These are phyloP conservation scores for barley (Hordeum vulgare) DNA, from an alignment of 176 grass and related monocot genomes.

Conservation along the genomic window MorexV3_pseudomolecules_assembly NC_058518.1:418367625-418368124, in stretches of 20 bases:
- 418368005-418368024: conserved; percentile 90
- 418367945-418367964: conserved; percentile 2
- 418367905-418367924: neutral
- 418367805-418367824: conserved; percentile 1
- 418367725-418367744: conserved; percentile 82
- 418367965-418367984: conserved; percentile 22
- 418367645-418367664: no score
- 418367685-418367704: neutral
- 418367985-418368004: conserved; percentile 49
- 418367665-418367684: no score
- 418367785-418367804: neutral
- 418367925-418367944: conserved; percentile 15
- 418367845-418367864: neutral
- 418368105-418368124: no score
- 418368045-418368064: neutral
- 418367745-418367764: conserved; percentile 71
- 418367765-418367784: conserved; percentile 56
- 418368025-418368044: conserved; percentile 68
- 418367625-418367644: no score
- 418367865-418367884: neutral
- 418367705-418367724: conserved; percentile 4
- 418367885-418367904: neutral
- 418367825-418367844: conserved; percentile 1
- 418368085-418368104: no score
- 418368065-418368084: neutral